Evolutionary conservation across 139 green algal species (phyloP).

Genomic region (Coelastrella sp.): DNA sequence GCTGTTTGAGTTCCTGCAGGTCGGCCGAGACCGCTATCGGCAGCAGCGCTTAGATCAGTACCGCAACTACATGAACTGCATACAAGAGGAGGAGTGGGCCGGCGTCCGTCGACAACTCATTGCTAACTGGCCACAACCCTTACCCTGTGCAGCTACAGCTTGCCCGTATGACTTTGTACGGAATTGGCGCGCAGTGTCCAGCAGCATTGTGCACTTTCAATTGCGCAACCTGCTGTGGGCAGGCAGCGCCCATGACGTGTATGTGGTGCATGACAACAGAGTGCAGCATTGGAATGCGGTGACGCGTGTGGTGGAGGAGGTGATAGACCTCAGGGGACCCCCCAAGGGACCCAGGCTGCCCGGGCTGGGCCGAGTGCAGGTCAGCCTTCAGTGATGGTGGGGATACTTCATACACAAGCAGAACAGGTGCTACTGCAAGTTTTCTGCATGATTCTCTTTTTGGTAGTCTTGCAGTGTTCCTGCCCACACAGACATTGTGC

Average conservation of each 20-base stretch:
- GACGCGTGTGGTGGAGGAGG: conserved; percentile 10
- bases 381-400: conserved; percentile 48
- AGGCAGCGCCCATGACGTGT: conserved; percentile 85
- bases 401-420: background rate
- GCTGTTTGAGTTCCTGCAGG: background rate
- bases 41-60: conserved; percentile 76
- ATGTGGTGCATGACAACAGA: conserved; percentile 79
- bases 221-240: conserved; percentile 93
- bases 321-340: conserved; percentile 49
- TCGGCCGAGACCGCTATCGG: conserved; percentile 18
- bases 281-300: conserved; percentile 27
- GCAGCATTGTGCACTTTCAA: conserved; percentile 94
- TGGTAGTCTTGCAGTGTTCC: background rate
- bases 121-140: background rate
- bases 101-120: background rate
- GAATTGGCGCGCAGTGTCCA: conserved; percentile 78
- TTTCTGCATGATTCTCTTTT: background rate
- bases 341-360: conserved; percentile 27
- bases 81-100: conserved; percentile 42
- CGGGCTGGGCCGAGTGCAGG: conserved; percentile 67
- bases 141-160: background rate
- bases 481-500: background rate
- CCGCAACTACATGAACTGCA: conserved; percentile 91
- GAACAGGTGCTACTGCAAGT: background rate
- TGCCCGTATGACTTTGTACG: conserved; percentile 70